These are phyloP conservation scores for Linum tenue DNA, from an alignment of 345 rosid species.

Conservation along the genomic window DNA sequence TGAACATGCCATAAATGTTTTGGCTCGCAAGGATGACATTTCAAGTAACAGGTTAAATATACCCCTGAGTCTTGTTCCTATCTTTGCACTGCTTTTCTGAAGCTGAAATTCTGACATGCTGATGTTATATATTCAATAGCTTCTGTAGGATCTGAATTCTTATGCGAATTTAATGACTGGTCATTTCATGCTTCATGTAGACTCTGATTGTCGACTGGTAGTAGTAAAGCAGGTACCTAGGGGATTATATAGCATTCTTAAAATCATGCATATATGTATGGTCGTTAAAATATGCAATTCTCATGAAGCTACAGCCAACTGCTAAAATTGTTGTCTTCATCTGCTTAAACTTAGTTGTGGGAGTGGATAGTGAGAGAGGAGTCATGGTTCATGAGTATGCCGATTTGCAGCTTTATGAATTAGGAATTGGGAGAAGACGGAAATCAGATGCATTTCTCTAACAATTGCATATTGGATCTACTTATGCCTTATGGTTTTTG, in stretches of 20 bases:
- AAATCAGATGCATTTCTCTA: background rate
- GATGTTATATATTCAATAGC: background rate
- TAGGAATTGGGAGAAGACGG: background rate
- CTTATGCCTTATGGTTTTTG: background rate
- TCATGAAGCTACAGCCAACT: background rate
- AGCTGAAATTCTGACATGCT: background rate
- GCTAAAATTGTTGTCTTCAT: background rate
- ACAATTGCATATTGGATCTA: background rate
- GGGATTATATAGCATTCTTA: background rate
- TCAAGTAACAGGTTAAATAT: constrained; percentile 46
- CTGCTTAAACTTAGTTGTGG: background rate
- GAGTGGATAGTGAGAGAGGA: background rate
- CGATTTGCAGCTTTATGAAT: background rate
- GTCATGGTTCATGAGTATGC: background rate
- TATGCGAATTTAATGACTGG: background rate
- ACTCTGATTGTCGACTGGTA: background rate
- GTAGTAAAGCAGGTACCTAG: background rate
- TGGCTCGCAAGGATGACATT: constrained; percentile 65
- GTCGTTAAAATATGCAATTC: background rate
- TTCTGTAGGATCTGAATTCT: background rate
- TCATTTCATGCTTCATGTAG: background rate
- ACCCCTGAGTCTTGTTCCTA: background rate
- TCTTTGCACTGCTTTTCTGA: background rate
- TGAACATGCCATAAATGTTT: constrained; percentile 71
- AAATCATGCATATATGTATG: background rate